A percentile compares a stretch with the other conserved stretches of the same genome.
phyloP scores from a whole-genome alignment of 805 yeast species.

The Starmerella gropengiesseri region DNA sequence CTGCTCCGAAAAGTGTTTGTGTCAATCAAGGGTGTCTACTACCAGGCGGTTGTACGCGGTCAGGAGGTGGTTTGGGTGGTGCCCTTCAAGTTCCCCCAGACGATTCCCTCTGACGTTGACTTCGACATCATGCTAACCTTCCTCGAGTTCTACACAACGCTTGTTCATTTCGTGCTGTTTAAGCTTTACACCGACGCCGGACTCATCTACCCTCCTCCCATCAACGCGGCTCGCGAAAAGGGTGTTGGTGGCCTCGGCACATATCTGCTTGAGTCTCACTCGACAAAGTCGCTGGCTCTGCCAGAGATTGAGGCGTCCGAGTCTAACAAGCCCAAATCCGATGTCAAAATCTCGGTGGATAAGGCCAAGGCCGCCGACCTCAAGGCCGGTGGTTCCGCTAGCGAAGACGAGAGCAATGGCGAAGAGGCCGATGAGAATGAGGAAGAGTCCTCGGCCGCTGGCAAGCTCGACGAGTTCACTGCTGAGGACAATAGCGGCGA shows the following conservation, averaged over 20 bases:
- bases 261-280: conserved; percentile 53
- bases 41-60: conserved; percentile 80
- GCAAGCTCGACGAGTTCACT: conserved; percentile 60
- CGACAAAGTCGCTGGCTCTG: conserved; percentile 8
- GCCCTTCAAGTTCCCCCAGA: conserved; percentile 94
- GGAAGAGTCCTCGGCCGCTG: conserved; percentile 31
- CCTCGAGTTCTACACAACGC: conserved; percentile 87
- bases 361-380: conserved; percentile 41
- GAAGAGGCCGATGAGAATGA: conserved; percentile 25
- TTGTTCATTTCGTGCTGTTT: conserved; percentile 76
- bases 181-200: conserved; percentile 77
- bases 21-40: conserved; percentile 93
- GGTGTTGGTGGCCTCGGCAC: conserved; percentile 85
- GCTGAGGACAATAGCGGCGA: conserved; percentile 45
- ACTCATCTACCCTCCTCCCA: conserved; percentile 82
- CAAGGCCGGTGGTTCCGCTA: conserved; percentile 25
- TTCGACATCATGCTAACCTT: conserved; percentile 95
- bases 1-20: conserved; percentile 81
- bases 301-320: conserved; percentile 25
- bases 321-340: background rate
- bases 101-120: conserved; percentile 87
- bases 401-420: conserved; percentile 27
- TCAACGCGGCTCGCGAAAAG: conserved; percentile 59
- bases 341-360: conserved; percentile 21
- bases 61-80: conserved; percentile 93